Conservation (phyloP, 2,329 filamentous ascomycete genomes). For the Talaromyces sp. region DNA sequence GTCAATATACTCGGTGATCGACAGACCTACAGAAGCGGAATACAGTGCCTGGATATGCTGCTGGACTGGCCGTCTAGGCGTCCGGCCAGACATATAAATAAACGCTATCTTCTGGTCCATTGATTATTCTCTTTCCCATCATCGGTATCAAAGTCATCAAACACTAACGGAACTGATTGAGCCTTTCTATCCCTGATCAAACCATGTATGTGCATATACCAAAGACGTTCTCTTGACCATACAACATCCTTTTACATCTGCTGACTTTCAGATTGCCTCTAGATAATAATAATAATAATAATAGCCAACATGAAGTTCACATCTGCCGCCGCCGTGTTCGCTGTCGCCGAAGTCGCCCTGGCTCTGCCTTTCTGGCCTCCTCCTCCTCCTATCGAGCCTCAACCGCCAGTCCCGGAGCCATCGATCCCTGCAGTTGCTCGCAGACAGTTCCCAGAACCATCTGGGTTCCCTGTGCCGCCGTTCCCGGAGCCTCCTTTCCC, state of each 20-base stretch:
- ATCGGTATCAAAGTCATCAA: neutral
- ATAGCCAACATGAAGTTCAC: slow-evolving; percentile 10
- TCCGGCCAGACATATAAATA: neutral
- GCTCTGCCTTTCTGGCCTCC: slow-evolving; percentile 2
- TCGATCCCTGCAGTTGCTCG: neutral
- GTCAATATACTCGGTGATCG: neutral
- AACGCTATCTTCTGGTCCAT: neutral
- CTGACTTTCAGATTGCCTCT: neutral
- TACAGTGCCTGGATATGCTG: neutral
- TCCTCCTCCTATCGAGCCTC: neutral
- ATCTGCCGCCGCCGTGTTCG: slow-evolving; percentile 8
- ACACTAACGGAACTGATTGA: neutral
- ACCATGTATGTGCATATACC: neutral
- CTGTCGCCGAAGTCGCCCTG: slow-evolving; percentile 4
- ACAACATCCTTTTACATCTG: neutral
- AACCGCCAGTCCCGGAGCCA: neutral
- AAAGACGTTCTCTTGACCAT: neutral
- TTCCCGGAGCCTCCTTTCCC: neutral
- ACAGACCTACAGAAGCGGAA: neutral
- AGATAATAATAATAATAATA: neutral
- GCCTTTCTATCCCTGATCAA: neutral
- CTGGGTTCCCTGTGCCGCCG: neutral
- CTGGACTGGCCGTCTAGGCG: neutral
- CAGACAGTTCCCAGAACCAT: neutral
- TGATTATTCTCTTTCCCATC: neutral